Percentiles rank a stretch among this genome's conserved stretches.
Conservation (phyloP, 148 eudicot genomes). For the Arbutus unedo region DNA sequence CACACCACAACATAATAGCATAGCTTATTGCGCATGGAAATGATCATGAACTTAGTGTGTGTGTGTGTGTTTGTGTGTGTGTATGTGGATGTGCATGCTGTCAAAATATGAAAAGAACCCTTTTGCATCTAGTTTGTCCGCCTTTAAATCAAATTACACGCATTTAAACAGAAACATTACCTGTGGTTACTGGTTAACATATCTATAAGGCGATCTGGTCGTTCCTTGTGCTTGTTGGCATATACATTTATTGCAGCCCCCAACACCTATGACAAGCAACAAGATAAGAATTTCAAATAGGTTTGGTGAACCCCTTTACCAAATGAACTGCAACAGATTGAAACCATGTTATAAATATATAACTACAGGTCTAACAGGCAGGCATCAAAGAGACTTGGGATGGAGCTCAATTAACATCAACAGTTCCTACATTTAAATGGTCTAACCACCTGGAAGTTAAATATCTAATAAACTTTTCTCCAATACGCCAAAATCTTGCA, state of each 20-base stretch:
- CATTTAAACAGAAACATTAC: constrained; percentile 29
- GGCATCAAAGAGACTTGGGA: not conserved
- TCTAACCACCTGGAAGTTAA: not conserved
- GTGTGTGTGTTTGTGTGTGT: too few relatives aligned
- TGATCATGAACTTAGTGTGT: not conserved
- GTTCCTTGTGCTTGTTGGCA: constrained; percentile 96
- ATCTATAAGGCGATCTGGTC: constrained; percentile 99
- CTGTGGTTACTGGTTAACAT: constrained; percentile 97
- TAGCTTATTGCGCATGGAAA: constrained; percentile 3
- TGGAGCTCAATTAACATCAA: not conserved
- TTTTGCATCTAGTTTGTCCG: not conserved
- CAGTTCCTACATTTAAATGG: not conserved
- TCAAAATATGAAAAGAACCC: not conserved
- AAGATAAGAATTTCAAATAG: constrained; percentile 9
- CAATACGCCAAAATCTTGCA: not conserved
- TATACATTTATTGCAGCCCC: constrained; percentile 97
- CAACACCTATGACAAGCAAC: constrained; percentile 58
- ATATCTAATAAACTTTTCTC: not conserved
- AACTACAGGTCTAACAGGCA: not conserved
- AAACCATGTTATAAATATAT: not conserved
- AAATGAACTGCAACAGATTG: not conserved
- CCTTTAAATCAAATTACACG: constrained; percentile 7
- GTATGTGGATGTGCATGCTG: not conserved
- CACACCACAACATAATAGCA: not conserved
- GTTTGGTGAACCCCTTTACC: not conserved